A percentile compares a stretch with the other conserved stretches of the same genome.
Evolutionary conservation across 768 basidiomycete species (phyloP).

Genomic region (Rhodotorula toruloides): DNA sequence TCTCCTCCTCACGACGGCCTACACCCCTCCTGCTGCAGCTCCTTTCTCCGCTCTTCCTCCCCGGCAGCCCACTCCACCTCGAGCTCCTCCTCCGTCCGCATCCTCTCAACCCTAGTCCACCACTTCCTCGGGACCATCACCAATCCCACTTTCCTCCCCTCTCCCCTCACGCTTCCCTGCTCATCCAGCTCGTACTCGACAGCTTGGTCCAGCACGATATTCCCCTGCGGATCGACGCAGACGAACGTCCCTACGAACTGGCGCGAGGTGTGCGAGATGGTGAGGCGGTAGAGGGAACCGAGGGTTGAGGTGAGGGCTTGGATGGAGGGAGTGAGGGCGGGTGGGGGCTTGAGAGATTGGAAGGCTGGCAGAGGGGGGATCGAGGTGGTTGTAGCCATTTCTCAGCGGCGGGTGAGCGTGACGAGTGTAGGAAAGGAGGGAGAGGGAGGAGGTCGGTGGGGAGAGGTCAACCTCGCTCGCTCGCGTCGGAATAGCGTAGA

Average conservation of each 20-base stretch:
- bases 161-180: background rate
- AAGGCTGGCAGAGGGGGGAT: background rate
- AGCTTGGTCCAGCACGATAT: slow-evolving; percentile 23
- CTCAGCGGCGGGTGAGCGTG: no score
- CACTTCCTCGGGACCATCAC: slow-evolving; percentile 16
- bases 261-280: slow-evolving; percentile 18
- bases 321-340: slow-evolving; percentile 7
- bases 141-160: slow-evolving; percentile 25
- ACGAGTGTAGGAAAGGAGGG: background rate
- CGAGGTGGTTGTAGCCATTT: background rate
- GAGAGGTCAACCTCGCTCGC: no score
- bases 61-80: background rate
- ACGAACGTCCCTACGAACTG: slow-evolving; percentile 22
- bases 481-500: no score
- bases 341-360: slow-evolving; percentile 8
- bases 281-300: slow-evolving; percentile 13
- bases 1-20: slow-evolving; percentile 19
- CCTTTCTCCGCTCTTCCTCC: background rate
- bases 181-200: slow-evolving; percentile 17
- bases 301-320: slow-evolving; percentile 1
- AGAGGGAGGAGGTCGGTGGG: background rate
- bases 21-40: slow-evolving; percentile 8
- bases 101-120: slow-evolving; percentile 20
- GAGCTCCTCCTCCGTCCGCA: slow-evolving; percentile 14
- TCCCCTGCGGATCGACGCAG: slow-evolving; percentile 28